Conservation (phyloP, 1,284 basidiomycete genomes). For the Ceraceosorus guamensis region DNA sequence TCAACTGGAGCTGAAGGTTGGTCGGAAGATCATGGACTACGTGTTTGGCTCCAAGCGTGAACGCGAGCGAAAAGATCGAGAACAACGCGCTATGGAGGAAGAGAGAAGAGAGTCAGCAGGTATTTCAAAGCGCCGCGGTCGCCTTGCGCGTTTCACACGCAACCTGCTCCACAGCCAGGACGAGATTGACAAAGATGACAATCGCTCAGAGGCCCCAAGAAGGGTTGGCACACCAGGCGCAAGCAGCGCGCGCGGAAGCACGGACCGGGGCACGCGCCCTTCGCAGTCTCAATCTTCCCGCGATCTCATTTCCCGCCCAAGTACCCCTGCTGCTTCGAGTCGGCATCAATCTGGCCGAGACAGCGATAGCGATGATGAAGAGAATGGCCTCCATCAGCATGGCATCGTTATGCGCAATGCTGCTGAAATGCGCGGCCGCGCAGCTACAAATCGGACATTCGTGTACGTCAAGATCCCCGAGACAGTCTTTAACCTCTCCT, state of each 20-base stretch:
- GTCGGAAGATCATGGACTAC: constrained; percentile 78
- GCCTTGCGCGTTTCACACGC: constrained; percentile 8
- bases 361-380: constrained; percentile 5
- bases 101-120: no score
- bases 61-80: constrained; percentile 13
- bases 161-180: no score
- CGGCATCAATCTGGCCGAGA: constrained; percentile 4
- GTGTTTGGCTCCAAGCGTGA: constrained; percentile 56
- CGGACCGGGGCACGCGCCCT: constrained; percentile 15
- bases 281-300: no score
- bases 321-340: constrained; percentile 9
- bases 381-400: constrained; percentile 13
- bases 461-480: constrained; percentile 70
- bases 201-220: neutral
- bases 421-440: constrained; percentile 51
- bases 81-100: constrained; percentile 19
- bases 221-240: no score
- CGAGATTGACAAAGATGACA: no score
- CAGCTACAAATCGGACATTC: constrained; percentile 59
- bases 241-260: neutral
- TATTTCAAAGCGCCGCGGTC: constrained; percentile 24
- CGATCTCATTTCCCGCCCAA: no score
- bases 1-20: constrained; percentile 73
- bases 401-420: constrained; percentile 37
- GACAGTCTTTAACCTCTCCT: constrained; percentile 52